These are phyloP conservation scores for Alternaria sp. DNA, from an alignment of 2,329 filamentous ascomycete species.

Conservation along the genomic window DNA sequence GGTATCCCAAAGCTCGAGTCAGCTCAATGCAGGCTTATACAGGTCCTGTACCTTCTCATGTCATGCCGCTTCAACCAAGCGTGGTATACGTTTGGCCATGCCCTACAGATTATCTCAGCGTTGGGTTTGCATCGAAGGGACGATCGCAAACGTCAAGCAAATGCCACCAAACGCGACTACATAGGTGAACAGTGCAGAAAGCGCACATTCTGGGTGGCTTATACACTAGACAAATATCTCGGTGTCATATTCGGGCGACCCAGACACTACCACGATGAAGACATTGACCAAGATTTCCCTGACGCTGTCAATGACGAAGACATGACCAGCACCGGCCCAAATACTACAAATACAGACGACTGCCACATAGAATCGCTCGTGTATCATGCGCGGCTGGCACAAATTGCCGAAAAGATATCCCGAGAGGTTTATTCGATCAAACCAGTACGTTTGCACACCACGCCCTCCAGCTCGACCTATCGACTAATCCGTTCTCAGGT, in stretches of 20 bases:
- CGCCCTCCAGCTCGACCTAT: neutral
- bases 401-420: constrained; percentile 40
- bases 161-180: constrained; percentile 44
- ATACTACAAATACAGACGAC: constrained; percentile 42
- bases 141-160: constrained; percentile 33
- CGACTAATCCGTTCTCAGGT: neutral
- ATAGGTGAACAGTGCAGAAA: constrained; percentile 60
- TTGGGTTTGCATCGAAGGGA: constrained; percentile 51
- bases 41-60: constrained; percentile 63
- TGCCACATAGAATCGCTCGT: constrained; percentile 59
- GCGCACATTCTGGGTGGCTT: constrained; percentile 67
- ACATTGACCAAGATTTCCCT: constrained; percentile 67
- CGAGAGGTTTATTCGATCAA: constrained; percentile 43
- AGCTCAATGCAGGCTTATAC: constrained; percentile 62
- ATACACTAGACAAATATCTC: constrained; percentile 67
- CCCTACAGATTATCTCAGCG: constrained; percentile 58
- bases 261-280: constrained; percentile 58
- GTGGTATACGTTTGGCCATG: constrained; percentile 65
- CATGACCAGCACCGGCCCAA: constrained; percentile 55
- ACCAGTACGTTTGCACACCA: constrained; percentile 18
- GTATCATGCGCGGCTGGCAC: constrained; percentile 53
- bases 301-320: constrained; percentile 63
- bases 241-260: constrained; percentile 25
- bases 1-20: constrained; percentile 61
- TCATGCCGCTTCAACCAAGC: constrained; percentile 65